Conservation (phyloP, 345 rosid species). For the Hirschfeldia incana region DNA sequence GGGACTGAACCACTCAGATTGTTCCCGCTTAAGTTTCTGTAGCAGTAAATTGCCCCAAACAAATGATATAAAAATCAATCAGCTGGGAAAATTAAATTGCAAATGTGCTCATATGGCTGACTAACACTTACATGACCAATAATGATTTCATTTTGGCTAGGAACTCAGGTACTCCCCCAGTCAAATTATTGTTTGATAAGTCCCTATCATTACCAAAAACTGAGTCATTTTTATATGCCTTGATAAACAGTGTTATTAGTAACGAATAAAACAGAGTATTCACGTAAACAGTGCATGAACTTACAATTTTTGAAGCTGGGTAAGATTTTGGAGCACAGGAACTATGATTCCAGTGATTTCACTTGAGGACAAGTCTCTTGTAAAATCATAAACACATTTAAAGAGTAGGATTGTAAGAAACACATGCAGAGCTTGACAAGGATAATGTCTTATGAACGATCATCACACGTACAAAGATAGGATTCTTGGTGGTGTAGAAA, state of each 20-base stretch:
- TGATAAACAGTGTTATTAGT: slow-evolving; percentile 3
- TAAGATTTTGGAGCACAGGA: slow-evolving; percentile 37
- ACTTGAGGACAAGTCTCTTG: slow-evolving; percentile 47
- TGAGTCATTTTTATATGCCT: neutral
- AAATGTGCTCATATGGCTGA: slow-evolving; percentile 1
- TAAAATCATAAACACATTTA: slow-evolving; percentile 14
- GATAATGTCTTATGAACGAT: neutral
- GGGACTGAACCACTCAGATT: slow-evolving; percentile 53
- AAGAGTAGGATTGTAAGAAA: neutral
- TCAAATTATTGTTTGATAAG: slow-evolving; percentile 53
- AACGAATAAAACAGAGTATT: neutral
- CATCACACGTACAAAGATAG: slow-evolving; percentile 32
- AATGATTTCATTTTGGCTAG: slow-evolving; percentile 50
- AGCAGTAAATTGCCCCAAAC: neutral
- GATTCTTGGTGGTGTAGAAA: slow-evolving; percentile 38
- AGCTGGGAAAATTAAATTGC: neutral
- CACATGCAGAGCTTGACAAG: neutral
- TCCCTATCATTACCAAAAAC: slow-evolving; percentile 43
- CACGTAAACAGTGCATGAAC: neutral
- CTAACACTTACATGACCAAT: slow-evolving; percentile 49
- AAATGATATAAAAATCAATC: neutral
- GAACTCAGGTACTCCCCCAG: slow-evolving; percentile 50
- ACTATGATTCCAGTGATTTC: slow-evolving; percentile 42
- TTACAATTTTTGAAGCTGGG: slow-evolving; percentile 46
- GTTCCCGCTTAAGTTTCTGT: slow-evolving; percentile 42